These are phyloP conservation scores for Pinus tabuliformis DNA, from an alignment of 75 land plant species.

Conservation along the genomic window DNA sequence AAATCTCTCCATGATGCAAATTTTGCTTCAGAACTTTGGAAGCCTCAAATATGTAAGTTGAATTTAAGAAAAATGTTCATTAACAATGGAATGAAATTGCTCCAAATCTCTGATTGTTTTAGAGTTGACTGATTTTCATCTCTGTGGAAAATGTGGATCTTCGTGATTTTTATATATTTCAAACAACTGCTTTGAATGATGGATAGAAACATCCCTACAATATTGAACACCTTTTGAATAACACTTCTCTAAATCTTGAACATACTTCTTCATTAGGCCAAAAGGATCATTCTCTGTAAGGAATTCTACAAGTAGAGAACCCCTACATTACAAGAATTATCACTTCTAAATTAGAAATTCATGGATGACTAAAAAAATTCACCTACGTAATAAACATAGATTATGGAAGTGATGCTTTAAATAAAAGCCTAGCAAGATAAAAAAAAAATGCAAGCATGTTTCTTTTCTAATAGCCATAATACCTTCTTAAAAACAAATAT, in stretches of 20 bases:
- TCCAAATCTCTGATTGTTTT: neutral
- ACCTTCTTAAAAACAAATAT: no score
- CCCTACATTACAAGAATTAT: slow-evolving; percentile 27
- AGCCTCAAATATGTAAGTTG: neutral
- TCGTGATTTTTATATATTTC: slow-evolving; percentile 38
- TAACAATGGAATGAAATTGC: neutral
- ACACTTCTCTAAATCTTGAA: slow-evolving; percentile 29
- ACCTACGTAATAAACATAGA: no score
- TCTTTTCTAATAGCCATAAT: no score
- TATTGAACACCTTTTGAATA: slow-evolving; percentile 23
- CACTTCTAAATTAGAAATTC: no score
- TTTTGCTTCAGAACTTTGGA: neutral
- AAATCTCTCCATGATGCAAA: neutral
- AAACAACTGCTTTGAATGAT: slow-evolving; percentile 60
- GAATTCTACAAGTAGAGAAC: slow-evolving; percentile 38
- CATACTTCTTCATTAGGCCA: slow-evolving; percentile 45
- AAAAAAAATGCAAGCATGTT: no score
- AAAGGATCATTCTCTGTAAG: slow-evolving; percentile 28
- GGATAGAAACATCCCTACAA: slow-evolving; percentile 29
- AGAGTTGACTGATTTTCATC: neutral
- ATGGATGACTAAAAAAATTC: no score
- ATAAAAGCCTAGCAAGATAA: no score
- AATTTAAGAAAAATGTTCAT: neutral
- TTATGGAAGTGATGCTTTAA: no score
- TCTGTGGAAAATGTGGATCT: slow-evolving; percentile 26